Conservation (phyloP, 306 rosid genomes). For the Vicia villosa region DNA sequence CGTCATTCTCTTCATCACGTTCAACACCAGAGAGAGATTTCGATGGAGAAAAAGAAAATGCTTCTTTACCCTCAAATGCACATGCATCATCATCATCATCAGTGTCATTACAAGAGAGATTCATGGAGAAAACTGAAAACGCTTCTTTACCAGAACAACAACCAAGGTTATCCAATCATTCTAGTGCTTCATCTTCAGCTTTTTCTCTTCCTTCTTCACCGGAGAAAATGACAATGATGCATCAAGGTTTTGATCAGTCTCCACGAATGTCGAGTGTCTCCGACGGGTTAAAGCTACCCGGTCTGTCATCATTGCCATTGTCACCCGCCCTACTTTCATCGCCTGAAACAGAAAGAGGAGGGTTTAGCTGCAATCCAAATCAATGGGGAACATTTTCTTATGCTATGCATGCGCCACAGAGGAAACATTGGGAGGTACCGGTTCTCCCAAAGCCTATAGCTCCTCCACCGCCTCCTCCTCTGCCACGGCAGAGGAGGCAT, state of each 20-base stretch:
- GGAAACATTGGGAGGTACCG: slow-evolving; percentile 46
- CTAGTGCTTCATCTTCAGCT: slow-evolving; percentile 43
- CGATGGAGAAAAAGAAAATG: not conserved
- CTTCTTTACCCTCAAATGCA: not conserved
- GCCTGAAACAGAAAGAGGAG: slow-evolving; percentile 50
- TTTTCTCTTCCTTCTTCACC: slow-evolving; percentile 56
- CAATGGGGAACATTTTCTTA: not conserved
- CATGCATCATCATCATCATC: not conserved
- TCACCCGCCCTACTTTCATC: slow-evolving; percentile 48
- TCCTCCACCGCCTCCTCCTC: slow-evolving; percentile 26
- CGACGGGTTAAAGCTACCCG: slow-evolving; percentile 39
- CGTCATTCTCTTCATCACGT: slow-evolving; percentile 30
- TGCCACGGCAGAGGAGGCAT: slow-evolving; percentile 35
- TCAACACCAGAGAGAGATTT: slow-evolving; percentile 42
- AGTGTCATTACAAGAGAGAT: not conserved
- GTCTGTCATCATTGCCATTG: slow-evolving; percentile 36
- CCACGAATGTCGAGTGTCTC: slow-evolving; percentile 53
- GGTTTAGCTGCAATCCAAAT: slow-evolving; percentile 3
- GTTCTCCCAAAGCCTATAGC: not conserved
- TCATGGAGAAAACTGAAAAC: slow-evolving; percentile 19
- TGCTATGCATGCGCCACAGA: slow-evolving; percentile 24
- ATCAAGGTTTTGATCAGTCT: slow-evolving; percentile 47
- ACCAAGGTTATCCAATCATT: slow-evolving; percentile 35
- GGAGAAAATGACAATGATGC: slow-evolving; percentile 33
- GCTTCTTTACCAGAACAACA: not conserved